Base-by-base conservation (phyloP, 345 rosid genomes). In the Lenwebbia sp. region DNA sequence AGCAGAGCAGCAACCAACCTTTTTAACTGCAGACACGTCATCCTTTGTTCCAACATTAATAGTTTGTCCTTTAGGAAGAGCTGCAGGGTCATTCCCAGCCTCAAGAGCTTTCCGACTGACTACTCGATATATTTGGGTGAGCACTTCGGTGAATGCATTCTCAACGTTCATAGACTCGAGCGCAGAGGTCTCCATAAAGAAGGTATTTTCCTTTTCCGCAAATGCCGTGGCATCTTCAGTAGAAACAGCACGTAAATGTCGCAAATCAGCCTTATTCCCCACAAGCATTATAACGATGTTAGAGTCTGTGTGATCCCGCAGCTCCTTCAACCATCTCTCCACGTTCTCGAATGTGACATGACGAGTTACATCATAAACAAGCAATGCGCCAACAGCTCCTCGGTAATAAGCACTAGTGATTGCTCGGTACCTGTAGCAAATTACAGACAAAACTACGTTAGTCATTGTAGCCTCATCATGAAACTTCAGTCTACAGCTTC, bases 381-480 rank as follows among this genome's bases (percentile, higher is more conserved):
- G 95, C 88, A 96, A 90, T 14, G 98, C 96, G 1, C 96, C 98
- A 11, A 95, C 95, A n/a, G 96, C 96, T 85, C 98, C 96, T 86
- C 96, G 91, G 88, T 95, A 95, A 93, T 96, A 96, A 54, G 98
- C 96, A 82, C 98, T 96, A 47, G 98, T 96, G 89, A 95, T 96
- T 49, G 98, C 98, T 81, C 98, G 94, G 88, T 96, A 96, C 87
- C 98, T 95, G 85, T 7, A 40, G 13, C 78, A 33, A 70, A 70
- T 65, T 65, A 37, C 1, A 0, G 44, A 70, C 78, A 37, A 70
- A 33, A 70, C 78, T 8, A 19, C 3, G 1, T 33, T 4, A 70
- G 7, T 33, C 47, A 70, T 33, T 33, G 78, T 19, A 70, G 78
- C 78, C 78, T 70, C 78, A 33, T 70, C 13, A 4, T 33, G 47